Evolutionary conservation across 1,139 yeast species (phyloP).

Genomic region (Lodderomyces beijingensis): DNA sequence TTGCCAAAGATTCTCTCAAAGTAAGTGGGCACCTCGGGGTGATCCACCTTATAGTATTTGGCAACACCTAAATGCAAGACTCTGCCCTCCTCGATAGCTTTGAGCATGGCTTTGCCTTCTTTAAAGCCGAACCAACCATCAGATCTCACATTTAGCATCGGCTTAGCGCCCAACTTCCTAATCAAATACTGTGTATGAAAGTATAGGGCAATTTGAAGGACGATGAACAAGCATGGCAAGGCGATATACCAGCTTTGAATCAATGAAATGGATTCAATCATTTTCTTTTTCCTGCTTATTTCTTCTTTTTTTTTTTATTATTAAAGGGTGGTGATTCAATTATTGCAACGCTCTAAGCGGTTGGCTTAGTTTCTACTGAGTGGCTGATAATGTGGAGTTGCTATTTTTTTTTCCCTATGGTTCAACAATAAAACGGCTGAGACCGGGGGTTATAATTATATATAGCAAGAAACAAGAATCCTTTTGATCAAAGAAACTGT

Average conservation of each 20-base stretch:
- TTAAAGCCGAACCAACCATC: slow-evolving; percentile 17
- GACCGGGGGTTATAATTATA: too few relatives aligned
- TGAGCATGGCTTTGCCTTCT: slow-evolving; percentile 12
- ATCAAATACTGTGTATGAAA: slow-evolving; percentile 6
- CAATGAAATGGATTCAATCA: not conserved
- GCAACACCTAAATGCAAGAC: slow-evolving; percentile 9
- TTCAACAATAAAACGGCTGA: too few relatives aligned
- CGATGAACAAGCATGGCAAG: not conserved
- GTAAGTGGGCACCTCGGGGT: slow-evolving; percentile 14
- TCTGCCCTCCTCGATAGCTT: slow-evolving; percentile 13
- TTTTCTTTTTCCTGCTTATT: too few relatives aligned
- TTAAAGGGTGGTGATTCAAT: too few relatives aligned
- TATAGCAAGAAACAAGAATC: too few relatives aligned
- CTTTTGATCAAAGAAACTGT: too few relatives aligned
- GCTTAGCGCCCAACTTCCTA: slow-evolving; percentile 16
- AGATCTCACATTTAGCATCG: slow-evolving; percentile 13
- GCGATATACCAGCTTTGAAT: slow-evolving; percentile 1
- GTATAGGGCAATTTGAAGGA: slow-evolving; percentile 1
- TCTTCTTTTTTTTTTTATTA: too few relatives aligned
- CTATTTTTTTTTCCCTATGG: too few relatives aligned
- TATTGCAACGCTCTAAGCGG: too few relatives aligned
- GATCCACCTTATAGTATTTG: slow-evolving; percentile 8
- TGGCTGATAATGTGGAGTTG: too few relatives aligned
- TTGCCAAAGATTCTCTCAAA: slow-evolving; percentile 18
- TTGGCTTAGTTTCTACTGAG: too few relatives aligned